Conservation (phyloP, 306 rosid species). For the Dicorynia guianensis region DNA sequence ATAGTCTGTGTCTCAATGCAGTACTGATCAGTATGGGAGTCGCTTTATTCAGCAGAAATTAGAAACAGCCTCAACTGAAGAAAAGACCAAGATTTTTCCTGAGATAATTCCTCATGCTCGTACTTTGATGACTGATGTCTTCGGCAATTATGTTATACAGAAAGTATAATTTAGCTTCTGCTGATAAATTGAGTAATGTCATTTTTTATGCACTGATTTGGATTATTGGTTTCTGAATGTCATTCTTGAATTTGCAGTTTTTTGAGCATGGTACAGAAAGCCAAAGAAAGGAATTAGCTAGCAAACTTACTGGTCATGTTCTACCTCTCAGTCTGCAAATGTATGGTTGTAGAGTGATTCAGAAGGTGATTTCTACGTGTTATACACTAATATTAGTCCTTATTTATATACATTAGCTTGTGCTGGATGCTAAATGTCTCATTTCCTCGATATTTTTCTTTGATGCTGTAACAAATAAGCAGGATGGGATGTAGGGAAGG, state of each 20-base stretch:
- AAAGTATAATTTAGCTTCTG: slow-evolving; percentile 62
- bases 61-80: slow-evolving; percentile 82
- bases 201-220: slow-evolving; percentile 19
- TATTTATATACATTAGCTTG: slow-evolving; percentile 10
- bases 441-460: slow-evolving; percentile 31
- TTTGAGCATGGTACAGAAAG: slow-evolving; percentile 92
- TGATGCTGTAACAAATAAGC: too few relatives aligned
- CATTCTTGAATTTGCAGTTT: slow-evolving; percentile 63
- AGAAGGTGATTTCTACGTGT: slow-evolving; percentile 71
- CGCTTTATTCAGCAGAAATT: slow-evolving; percentile 98
- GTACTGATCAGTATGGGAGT: slow-evolving; percentile 98
- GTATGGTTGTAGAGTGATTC: slow-evolving; percentile 99
- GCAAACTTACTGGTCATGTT: slow-evolving; percentile 84
- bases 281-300: slow-evolving; percentile 84
- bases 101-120: slow-evolving; percentile 91
- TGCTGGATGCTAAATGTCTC: slow-evolving; percentile 13
- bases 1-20: slow-evolving; percentile 54
- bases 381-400: slow-evolving; percentile 31
- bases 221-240: slow-evolving; percentile 37
- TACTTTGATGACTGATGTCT: slow-evolving; percentile 92
- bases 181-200: slow-evolving; percentile 35
- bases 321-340: slow-evolving; percentile 96
- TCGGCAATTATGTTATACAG: slow-evolving; percentile 97
- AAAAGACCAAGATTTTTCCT: slow-evolving; percentile 81
- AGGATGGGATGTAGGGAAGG: too few relatives aligned